These are phyloP conservation scores for Mimosa pudica DNA, from an alignment of 306 rosid genomes.

Conservation along the genomic window DNA sequence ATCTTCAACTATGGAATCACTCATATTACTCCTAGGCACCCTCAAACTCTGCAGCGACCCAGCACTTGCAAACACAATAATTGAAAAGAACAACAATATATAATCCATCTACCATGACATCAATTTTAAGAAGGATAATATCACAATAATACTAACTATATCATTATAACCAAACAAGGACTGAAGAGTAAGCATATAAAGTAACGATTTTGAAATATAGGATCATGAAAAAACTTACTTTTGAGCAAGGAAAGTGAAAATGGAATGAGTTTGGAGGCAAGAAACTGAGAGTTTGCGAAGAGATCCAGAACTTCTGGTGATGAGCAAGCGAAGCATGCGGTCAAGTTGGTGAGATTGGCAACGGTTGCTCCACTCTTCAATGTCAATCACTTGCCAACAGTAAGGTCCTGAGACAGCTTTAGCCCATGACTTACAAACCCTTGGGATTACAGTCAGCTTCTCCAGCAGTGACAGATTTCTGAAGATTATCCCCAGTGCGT, in stretches of 20 bases:
- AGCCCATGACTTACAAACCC: constrained; percentile 92
- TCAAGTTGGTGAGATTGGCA: constrained; percentile 65
- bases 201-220: not conserved
- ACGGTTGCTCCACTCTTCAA: constrained; percentile 82
- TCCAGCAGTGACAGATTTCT: constrained; percentile 73
- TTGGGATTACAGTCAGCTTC: constrained; percentile 74
- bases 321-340: constrained; percentile 70
- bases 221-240: constrained; percentile 43
- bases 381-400: constrained; percentile 97
- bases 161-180: not conserved
- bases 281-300: constrained; percentile 81
- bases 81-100: constrained; percentile 4
- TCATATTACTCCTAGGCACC: constrained; percentile 70
- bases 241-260: constrained; percentile 60
- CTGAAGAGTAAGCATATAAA: constrained; percentile 10
- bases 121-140: not conserved
- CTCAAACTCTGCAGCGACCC: constrained; percentile 75
- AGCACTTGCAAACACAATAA: constrained; percentile 76
- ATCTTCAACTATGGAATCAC: constrained; percentile 64
- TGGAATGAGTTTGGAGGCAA: constrained; percentile 55
- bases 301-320: constrained; percentile 75
- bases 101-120: constrained; percentile 16
- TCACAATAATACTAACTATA: not conserved
- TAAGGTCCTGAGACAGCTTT: constrained; percentile 81
- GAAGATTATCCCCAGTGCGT: constrained; percentile 87